Percentiles rank a stretch among this genome's conserved stretches.
Evolutionary conservation across 768 basidiomycete species (phyloP).

Genomic region (Saitozyma sp.): DNA sequence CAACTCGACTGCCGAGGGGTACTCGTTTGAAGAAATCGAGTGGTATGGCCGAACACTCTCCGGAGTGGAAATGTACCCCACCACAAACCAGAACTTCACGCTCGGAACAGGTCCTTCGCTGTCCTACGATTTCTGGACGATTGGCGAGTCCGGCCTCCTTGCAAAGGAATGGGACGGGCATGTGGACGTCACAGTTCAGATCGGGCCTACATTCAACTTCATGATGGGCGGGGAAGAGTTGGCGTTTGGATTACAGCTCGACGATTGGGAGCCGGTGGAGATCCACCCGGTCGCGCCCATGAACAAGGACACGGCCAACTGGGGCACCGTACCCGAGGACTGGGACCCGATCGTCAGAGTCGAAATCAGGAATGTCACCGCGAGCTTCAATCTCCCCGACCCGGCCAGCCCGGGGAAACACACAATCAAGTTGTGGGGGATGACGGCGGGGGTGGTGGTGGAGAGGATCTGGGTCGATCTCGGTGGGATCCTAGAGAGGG

Average conservation of each 20-base stretch:
- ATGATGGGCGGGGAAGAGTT: constrained; percentile 20
- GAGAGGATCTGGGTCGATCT: constrained; percentile 39
- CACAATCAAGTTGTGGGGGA: constrained; percentile 37
- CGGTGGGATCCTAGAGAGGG: constrained; percentile 29
- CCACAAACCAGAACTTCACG: constrained; percentile 62
- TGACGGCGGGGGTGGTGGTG: constrained; percentile 41
- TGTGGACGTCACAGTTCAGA: constrained; percentile 32
- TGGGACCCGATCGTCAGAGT: constrained; percentile 40
- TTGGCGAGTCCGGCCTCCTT: constrained; percentile 5
- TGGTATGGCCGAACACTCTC: constrained; percentile 65
- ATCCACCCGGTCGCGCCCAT: constrained; percentile 33
- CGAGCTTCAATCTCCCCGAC: constrained; percentile 10
- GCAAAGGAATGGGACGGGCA: constrained; percentile 14
- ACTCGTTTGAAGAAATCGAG: constrained; percentile 64
- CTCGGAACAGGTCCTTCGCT: constrained; percentile 66
- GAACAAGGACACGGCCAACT: constrained; percentile 7
- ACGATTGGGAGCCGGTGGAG: constrained; percentile 16
- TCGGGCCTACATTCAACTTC: constrained; percentile 42
- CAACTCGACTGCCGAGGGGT: constrained; percentile 58
- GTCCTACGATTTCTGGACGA: constrained; percentile 57
- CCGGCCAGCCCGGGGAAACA: constrained; percentile 27
- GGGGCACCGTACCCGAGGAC: constrained; percentile 36
- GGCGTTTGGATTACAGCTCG: constrained; percentile 39
- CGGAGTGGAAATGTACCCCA: constrained; percentile 64
- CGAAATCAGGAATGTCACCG: constrained; percentile 36